Evolutionary conservation across 1,284 basidiomycete species (phyloP).

Genomic region (Rhodotorula mucilaginosa): DNA sequence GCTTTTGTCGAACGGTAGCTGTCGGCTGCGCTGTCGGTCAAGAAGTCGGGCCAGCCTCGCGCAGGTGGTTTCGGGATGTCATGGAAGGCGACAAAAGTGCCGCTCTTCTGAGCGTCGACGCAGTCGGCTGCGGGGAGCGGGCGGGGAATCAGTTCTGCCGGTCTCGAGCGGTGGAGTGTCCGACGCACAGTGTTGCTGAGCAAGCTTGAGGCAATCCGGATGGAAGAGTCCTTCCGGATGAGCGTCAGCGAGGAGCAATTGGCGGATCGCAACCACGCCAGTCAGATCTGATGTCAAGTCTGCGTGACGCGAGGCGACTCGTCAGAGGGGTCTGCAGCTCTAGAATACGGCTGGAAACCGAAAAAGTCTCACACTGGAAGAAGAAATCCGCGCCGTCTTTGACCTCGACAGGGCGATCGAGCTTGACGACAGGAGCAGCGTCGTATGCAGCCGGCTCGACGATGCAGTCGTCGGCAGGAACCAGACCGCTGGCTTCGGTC

Average conservation of each 20-base stretch:
- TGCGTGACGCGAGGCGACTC: neutral
- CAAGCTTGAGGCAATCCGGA: slow-evolving; percentile 24
- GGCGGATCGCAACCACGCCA: slow-evolving; percentile 14
- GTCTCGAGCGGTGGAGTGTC: neutral
- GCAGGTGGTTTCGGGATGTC: slow-evolving; percentile 5
- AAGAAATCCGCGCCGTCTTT: slow-evolving; percentile 25
- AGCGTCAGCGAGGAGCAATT: slow-evolving; percentile 21
- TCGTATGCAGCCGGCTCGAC: slow-evolving; percentile 17
- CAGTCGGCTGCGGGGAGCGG: slow-evolving; percentile 4
- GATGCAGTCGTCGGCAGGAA: slow-evolving; percentile 1
- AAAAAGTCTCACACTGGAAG: slow-evolving; percentile 17
- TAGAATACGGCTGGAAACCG: neutral
- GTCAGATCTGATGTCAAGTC: slow-evolving; percentile 14
- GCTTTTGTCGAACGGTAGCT: slow-evolving; percentile 9
- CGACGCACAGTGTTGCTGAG: slow-evolving; percentile 24
- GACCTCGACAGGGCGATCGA: slow-evolving; percentile 10
- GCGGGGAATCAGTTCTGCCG: neutral
- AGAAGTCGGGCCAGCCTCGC: slow-evolving; percentile 18
- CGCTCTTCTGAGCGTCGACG: slow-evolving; percentile 28
- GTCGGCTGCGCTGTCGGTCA: neutral
- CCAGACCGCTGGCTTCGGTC: slow-evolving; percentile 8
- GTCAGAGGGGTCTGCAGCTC: neutral
- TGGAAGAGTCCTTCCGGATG: slow-evolving; percentile 13
- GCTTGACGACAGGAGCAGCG: neutral
- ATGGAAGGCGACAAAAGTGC: neutral